phyloP scores from a whole-genome alignment of 805 yeast species.

The Teunomyces barrocoloradensis region DNA sequence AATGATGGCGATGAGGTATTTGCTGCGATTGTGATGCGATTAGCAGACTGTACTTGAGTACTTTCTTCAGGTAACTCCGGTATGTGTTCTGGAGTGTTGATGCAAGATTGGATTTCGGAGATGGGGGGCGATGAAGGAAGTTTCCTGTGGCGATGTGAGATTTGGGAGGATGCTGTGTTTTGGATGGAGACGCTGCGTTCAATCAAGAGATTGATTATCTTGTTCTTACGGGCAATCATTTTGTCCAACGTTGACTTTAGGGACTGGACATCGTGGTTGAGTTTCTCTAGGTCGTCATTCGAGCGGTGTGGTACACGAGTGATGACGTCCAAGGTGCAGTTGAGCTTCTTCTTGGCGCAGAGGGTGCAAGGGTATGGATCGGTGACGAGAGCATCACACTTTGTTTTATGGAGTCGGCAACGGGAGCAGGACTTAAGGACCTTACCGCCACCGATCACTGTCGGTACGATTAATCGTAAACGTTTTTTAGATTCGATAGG shows the following conservation, averaged over 20 bases:
- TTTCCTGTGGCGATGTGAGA: not conserved
- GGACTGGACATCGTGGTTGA: slow-evolving; percentile 23
- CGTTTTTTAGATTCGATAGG: slow-evolving; percentile 10
- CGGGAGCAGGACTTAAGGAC: slow-evolving; percentile 54
- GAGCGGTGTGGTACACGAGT: slow-evolving; percentile 44
- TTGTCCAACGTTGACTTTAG: slow-evolving; percentile 22
- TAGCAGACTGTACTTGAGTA: not conserved
- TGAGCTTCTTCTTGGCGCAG: slow-evolving; percentile 50
- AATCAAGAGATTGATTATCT: slow-evolving; percentile 14
- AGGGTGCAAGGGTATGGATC: slow-evolving; percentile 57
- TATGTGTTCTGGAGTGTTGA: slow-evolving; percentile 8
- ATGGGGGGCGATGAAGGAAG: slow-evolving; percentile 9
- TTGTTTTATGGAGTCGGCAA: slow-evolving; percentile 65
- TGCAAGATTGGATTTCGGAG: slow-evolving; percentile 13
- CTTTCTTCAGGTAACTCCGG: not conserved
- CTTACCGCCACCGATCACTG: slow-evolving; percentile 12
- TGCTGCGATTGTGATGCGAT: not conserved
- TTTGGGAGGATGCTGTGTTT: not conserved
- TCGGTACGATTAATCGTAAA: slow-evolving; percentile 12
- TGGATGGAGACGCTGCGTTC: slow-evolving; percentile 6
- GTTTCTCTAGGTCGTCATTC: slow-evolving; percentile 23
- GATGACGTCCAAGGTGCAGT: slow-evolving; percentile 56
- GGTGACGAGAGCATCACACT: slow-evolving; percentile 55
- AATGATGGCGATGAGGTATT: not conserved
- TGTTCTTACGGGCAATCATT: slow-evolving; percentile 20